Conservation (phyloP, 2,329 filamentous ascomycete genomes). For the Grosmannia huntii region DNA sequence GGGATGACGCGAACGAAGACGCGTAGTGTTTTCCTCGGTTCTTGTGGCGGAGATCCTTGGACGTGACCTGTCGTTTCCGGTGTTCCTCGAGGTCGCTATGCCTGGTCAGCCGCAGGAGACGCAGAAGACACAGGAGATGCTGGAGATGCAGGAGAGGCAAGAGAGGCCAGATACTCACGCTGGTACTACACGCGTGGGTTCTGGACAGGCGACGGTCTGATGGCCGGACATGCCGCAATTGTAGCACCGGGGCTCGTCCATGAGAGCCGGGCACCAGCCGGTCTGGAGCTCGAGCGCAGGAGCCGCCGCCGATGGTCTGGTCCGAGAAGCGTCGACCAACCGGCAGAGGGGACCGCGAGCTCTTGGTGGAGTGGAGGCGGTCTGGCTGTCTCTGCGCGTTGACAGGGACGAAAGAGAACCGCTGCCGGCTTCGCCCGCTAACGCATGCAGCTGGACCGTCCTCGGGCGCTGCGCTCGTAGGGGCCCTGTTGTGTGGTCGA, state of each 20-base stretch:
- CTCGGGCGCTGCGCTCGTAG: not conserved
- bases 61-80: slow-evolving; percentile 12
- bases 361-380: not conserved
- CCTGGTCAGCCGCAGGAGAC: not conserved
- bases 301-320: not conserved
- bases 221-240: slow-evolving; percentile 40
- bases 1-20: not conserved
- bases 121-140: too few relatives aligned
- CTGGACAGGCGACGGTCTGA: slow-evolving; percentile 40
- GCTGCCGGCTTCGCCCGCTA: not conserved
- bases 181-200: slow-evolving; percentile 32
- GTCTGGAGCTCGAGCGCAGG: not conserved
- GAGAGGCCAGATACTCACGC: slow-evolving; percentile 27
- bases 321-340: not conserved
- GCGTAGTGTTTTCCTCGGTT: not conserved
- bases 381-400: not conserved
- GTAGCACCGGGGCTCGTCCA: slow-evolving; percentile 31
- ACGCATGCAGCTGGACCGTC: not conserved
- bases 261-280: not conserved
- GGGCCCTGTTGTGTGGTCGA: too few relatives aligned
- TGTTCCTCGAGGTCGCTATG: slow-evolving; percentile 15
- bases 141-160: not conserved
- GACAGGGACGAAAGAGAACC: not conserved
- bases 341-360: not conserved
- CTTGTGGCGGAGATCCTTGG: not conserved